A percentile compares a stretch with the other conserved stretches of the same genome.
Conservation (phyloP, 2,329 filamentous ascomycete genomes). For the Xylaria sp. region DNA sequence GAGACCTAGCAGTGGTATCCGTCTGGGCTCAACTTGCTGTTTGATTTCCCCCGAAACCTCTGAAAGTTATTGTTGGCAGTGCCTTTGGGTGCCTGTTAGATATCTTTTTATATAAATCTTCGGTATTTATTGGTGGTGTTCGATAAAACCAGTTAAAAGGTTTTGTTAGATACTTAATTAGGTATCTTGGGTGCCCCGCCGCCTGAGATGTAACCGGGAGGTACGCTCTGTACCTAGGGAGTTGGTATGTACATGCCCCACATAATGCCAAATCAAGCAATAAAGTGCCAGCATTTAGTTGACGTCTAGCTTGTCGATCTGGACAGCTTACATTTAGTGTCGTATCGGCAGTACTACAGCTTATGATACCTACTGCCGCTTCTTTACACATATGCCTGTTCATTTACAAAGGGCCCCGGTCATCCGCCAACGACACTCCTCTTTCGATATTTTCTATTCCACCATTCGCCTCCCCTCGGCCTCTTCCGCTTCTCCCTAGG, state of each 20-base stretch:
- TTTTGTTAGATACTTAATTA: neutral
- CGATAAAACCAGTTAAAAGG: no score
- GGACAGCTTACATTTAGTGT: conserved; percentile 45
- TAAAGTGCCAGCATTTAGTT: conserved; percentile 22
- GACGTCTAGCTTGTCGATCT: conserved; percentile 42
- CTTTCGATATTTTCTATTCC: conserved; percentile 9
- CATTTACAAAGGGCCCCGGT: conserved; percentile 15
- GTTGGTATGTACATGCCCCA: conserved; percentile 15
- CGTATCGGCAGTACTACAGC: neutral
- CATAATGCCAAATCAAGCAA: conserved; percentile 15
- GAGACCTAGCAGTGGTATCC: conserved; percentile 11
- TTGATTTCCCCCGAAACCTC: no score
- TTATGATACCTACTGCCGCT: neutral
- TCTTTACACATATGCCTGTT: conserved; percentile 6
- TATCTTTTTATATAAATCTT: no score
- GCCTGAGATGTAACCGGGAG: neutral
- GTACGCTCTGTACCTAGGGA: neutral
- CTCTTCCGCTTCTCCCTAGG: conserved; percentile 36
- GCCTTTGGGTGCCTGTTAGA: no score
- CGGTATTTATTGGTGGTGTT: no score
- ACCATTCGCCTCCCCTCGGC: conserved; percentile 23
- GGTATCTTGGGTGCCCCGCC: no score
- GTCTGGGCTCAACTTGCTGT: neutral
- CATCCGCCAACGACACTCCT: neutral
- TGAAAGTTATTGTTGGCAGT: no score